These are phyloP conservation scores for Marchantia polymorpha DNA, from an alignment of 225 moss, liverwort and hornwort genomes.

Conservation along the genomic window DNA sequence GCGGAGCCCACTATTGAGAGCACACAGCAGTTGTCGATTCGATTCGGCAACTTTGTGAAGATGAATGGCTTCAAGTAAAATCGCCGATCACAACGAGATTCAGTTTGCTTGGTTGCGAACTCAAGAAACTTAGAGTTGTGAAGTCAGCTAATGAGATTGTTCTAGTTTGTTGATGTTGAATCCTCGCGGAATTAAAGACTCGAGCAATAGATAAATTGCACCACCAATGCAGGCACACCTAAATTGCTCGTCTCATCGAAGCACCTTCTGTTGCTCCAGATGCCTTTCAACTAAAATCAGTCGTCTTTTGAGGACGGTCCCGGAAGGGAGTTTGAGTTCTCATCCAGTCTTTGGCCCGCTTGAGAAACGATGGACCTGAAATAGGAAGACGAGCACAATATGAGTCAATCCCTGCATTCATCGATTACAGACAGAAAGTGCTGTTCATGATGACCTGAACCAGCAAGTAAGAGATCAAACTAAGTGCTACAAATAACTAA, in stretches of 20 bases:
- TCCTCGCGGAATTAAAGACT: background rate
- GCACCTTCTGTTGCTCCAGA: background rate
- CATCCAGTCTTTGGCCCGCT: slow-evolving; percentile 36
- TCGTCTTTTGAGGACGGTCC: slow-evolving; percentile 20
- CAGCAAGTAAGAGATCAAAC: no score
- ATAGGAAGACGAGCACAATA: no score
- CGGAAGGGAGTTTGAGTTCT: slow-evolving; percentile 43
- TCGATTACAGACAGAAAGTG: no score
- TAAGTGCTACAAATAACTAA: background rate
- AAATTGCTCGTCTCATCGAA: background rate
- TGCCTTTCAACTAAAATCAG: slow-evolving; percentile 3
- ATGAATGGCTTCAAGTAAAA: background rate
- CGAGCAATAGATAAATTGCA: background rate
- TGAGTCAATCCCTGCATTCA: no score
- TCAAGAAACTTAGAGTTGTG: background rate
- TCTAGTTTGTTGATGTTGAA: background rate
- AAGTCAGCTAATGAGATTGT: background rate
- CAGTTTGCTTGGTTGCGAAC: background rate
- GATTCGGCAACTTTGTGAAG: background rate
- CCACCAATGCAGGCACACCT: background rate
- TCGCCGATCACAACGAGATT: background rate
- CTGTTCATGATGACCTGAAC: no score
- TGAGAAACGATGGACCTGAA: slow-evolving; percentile 37
- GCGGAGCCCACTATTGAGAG: background rate
- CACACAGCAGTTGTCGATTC: background rate